Evolutionary conservation across 352 stramenopile genomes (phyloP).

Genomic region (Globisporangium orthogonon): DNA sequence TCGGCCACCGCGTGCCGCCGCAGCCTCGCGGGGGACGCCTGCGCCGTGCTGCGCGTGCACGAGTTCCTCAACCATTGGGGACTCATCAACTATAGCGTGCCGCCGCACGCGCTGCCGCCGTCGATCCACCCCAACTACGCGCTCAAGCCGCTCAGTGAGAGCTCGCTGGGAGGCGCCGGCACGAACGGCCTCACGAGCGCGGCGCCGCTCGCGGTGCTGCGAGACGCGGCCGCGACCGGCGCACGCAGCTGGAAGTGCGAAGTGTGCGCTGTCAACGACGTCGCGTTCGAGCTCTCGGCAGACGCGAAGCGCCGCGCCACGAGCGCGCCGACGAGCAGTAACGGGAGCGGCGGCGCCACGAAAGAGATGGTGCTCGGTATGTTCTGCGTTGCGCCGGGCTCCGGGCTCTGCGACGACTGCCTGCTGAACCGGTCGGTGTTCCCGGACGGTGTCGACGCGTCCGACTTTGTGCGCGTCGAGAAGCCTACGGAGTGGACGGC

Average conservation of each 20-base stretch:
- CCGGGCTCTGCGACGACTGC: conserved; percentile 64
- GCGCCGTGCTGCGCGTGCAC: conserved; percentile 78
- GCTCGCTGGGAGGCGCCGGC: not conserved
- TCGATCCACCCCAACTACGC: conserved; percentile 54
- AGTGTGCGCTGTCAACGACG: conserved; percentile 26
- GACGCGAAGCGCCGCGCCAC: conserved; percentile 56
- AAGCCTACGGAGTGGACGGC: conserved; percentile 31
- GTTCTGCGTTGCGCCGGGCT: conserved; percentile 45
- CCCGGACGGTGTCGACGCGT: conserved; percentile 47
- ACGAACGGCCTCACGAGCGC: not conserved
- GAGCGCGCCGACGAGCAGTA: conserved; percentile 8
- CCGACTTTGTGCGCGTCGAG: conserved; percentile 49
- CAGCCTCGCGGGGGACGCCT: conserved; percentile 74
- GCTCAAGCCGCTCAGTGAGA: conserved; percentile 16
- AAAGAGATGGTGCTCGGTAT: conserved; percentile 36
- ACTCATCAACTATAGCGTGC: conserved; percentile 83
- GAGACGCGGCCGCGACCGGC: conserved; percentile 10
- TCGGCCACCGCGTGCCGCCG: conserved; percentile 79
- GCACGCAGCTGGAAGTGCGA: conserved; percentile 27
- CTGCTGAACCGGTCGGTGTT: conserved; percentile 48
- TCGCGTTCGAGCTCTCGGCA: conserved; percentile 48
- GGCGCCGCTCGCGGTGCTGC: conserved; percentile 25
- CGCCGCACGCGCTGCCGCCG: conserved; percentile 57
- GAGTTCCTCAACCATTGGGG: conserved; percentile 85
- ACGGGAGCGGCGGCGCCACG: conserved; percentile 12